Evolutionary conservation across 352 stramenopile species (phyloP).

Genomic region (Phytophthora cryptogea): DNA sequence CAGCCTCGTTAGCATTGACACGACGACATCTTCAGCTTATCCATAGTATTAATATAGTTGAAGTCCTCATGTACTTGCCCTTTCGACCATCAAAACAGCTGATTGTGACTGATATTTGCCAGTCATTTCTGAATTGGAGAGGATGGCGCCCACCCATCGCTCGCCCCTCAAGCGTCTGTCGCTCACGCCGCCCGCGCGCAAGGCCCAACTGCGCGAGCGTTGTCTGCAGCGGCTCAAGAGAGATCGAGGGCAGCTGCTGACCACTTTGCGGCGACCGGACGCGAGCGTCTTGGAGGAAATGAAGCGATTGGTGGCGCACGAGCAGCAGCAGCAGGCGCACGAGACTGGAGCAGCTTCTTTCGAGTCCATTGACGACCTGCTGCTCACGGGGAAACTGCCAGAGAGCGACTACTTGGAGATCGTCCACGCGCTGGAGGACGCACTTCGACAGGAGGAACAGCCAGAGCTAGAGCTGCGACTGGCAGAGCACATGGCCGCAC

Average conservation of each 20-base stretch:
- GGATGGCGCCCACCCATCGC: conserved; percentile 13
- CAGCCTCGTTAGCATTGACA: too few relatives aligned
- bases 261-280: conserved; percentile 61
- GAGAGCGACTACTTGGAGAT: conserved; percentile 81
- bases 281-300: conserved; percentile 68
- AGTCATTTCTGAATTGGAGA: neutral
- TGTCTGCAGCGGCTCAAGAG: conserved; percentile 72
- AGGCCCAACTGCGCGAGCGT: conserved; percentile 74
- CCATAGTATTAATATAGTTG: too few relatives aligned
- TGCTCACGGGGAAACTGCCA: conserved; percentile 55
- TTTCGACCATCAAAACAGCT: neutral
- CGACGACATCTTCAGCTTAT: too few relatives aligned
- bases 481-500: conserved; percentile 63
- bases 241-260: conserved; percentile 63
- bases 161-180: conserved; percentile 39
- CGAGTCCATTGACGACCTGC: conserved; percentile 69
- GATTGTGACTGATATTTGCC: too few relatives aligned
- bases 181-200: conserved; percentile 73
- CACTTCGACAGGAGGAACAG: conserved; percentile 53
- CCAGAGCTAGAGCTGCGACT: conserved; percentile 45
- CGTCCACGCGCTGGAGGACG: conserved; percentile 72
- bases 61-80: neutral
- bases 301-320: conserved; percentile 55
- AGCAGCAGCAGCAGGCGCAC: conserved; percentile 27
- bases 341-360: neutral